Percentiles rank a stretch among this genome's conserved stretches.
These are phyloP conservation scores for Alternaria metachromatica DNA, from an alignment of 2,329 filamentous ascomycete genomes.

Conservation along the genomic window DNA sequence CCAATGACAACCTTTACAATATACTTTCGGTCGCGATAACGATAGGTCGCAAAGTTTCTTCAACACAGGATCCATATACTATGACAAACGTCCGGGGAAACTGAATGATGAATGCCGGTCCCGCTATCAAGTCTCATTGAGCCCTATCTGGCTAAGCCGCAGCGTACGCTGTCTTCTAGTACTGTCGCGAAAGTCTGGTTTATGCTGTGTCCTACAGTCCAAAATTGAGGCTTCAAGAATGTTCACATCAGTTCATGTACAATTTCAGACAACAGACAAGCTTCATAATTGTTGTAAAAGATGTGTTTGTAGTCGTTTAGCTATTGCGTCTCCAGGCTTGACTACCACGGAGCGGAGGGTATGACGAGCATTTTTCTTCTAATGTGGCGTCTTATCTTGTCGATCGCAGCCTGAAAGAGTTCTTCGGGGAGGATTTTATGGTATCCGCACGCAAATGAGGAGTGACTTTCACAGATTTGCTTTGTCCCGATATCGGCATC, in stretches of 20 bases:
- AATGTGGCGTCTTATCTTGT: background rate
- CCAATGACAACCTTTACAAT: background rate
- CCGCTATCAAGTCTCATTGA: slow-evolving; percentile 12
- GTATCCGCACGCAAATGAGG: background rate
- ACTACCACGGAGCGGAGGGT: background rate
- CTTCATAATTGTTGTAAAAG: background rate
- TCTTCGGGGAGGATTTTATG: background rate
- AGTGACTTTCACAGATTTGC: background rate
- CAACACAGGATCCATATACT: background rate
- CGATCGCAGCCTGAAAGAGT: background rate
- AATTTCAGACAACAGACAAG: fast-evolving
- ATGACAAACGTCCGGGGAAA: background rate
- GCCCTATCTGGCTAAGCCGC: slow-evolving; percentile 4
- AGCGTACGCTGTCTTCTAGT: slow-evolving; percentile 1
- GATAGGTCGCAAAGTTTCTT: slow-evolving; percentile 1
- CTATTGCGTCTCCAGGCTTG: background rate
- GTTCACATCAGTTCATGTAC: background rate
- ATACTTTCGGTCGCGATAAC: slow-evolving; percentile 1
- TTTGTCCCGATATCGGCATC: background rate
- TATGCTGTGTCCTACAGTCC: background rate
- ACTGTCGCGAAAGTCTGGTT: background rate
- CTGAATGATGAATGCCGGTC: background rate
- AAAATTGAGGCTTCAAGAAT: background rate
- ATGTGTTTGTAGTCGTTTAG: background rate
- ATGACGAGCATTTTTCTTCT: background rate